These are phyloP conservation scores for sunflower (Helianthus annuus) DNA, from an alignment of 129 eudicot species.

Conservation along the genomic window HanXRQr2.0-SUNRISE NC_035436.2:204347843-204348342, in stretches of 20 bases:
- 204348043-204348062: conserved; percentile 40
- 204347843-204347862: conserved; percentile 49
- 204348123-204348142: background rate
- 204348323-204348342: no score
- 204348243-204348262: no score
- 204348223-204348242: no score
- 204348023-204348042: conserved; percentile 33
- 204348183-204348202: no score
- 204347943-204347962: background rate
- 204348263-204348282: no score
- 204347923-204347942: conserved; percentile 35
- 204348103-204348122: conserved; percentile 54
- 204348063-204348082: conserved; percentile 27
- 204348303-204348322: no score
- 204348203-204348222: no score
- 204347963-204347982: background rate
- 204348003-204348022: background rate
- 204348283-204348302: no score
- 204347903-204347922: conserved; percentile 44
- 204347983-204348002: background rate
- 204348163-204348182: no score
- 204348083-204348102: conserved; percentile 55
- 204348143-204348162: background rate
- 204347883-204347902: conserved; percentile 31
- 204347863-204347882: conserved; percentile 34